phyloP scores from a whole-genome alignment of 2,329 filamentous ascomycete species.

The Phaeosphaeria sp. region DNA sequence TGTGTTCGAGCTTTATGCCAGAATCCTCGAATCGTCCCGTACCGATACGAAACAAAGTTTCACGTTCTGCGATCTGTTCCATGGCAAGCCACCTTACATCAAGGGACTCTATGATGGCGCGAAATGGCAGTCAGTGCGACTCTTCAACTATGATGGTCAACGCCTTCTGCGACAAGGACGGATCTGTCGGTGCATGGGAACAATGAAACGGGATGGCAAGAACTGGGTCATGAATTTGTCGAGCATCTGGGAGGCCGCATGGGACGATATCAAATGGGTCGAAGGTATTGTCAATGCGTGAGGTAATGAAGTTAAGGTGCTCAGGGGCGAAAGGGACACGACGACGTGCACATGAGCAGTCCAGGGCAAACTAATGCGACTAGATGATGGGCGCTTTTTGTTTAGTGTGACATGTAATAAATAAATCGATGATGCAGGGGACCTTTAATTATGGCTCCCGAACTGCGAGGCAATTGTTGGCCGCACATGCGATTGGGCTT shows the following conservation, averaged over 20 bases:
- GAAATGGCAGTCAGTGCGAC: constrained; percentile 53
- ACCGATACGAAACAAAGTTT: constrained; percentile 66
- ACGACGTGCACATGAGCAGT: background rate
- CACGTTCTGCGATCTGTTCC: constrained; percentile 68
- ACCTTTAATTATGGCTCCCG: background rate
- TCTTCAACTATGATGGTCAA: constrained; percentile 56
- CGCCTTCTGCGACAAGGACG: constrained; percentile 51
- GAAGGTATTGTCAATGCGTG: constrained; percentile 50
- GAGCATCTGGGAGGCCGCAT: constrained; percentile 60
- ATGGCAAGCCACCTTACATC: constrained; percentile 63
- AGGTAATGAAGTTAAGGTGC: background rate
- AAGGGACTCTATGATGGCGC: constrained; percentile 50
- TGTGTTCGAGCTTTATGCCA: constrained; percentile 68
- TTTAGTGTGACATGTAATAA: background rate
- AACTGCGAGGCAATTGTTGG: background rate
- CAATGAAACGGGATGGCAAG: constrained; percentile 53
- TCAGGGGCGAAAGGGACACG: background rate
- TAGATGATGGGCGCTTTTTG: background rate
- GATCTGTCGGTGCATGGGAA: constrained; percentile 58
- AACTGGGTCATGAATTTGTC: constrained; percentile 55
- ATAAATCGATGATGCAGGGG: background rate
- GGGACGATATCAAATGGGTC: constrained; percentile 62
- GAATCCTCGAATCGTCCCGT: constrained; percentile 64
- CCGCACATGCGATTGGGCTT: background rate
- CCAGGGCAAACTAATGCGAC: background rate